Evolutionary conservation across 2,329 filamentous ascomycete species (phyloP), one percentile per base, ranked within the genome.

Genomic region (Hymenoscyphus scutula): DNA sequence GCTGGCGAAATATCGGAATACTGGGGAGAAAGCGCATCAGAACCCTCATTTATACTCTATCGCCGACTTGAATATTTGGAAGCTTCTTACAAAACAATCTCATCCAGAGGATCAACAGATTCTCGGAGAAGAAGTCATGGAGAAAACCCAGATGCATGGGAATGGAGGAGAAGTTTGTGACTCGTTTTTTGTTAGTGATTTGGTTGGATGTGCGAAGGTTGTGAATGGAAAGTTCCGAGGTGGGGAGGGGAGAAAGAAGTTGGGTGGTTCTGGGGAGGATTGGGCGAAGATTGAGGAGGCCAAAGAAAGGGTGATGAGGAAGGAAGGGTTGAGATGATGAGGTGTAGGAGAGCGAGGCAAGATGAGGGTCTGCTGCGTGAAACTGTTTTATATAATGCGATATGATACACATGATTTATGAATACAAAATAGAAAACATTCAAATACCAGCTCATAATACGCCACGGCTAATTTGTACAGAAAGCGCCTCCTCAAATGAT

Each of bases 131-230:
- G 25, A 19, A 51, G n/a, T 4, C 8, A n/a, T 3, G 38, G 38
- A 19, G 17, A 45, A 19, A 45, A 19, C 38, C 23, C 45, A 34
- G 17, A 56, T 53, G 59, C n/a, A 53, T n/a, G 32, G 48, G 3
- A 55, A 54, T 48, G 58, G 58, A 15, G 23, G 58, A 13, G 53
- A 38, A 13, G 13, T 25, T 23, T 61, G 59, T 23, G 38, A 61
- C 29, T 57, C 53, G 3, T 57, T 56, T 37, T 56, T 34, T 37
- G 59, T 57, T 10, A 53, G 37, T 57, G 59, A 61, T 48, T 38
- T 61, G 53, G 27, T 61, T 27, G 59, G 30, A 10, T 61, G 59
- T 61, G 59, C 29, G 1, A 53, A 30, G 27, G 17, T n/a, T n/a
- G 56, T 38, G 2, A 34, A 29, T n/a, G 56, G 38, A 38, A 41